Base-by-base conservation (phyloP, 2,329 filamentous ascomycete genomes). In the Laburnicola sp. region DNA sequence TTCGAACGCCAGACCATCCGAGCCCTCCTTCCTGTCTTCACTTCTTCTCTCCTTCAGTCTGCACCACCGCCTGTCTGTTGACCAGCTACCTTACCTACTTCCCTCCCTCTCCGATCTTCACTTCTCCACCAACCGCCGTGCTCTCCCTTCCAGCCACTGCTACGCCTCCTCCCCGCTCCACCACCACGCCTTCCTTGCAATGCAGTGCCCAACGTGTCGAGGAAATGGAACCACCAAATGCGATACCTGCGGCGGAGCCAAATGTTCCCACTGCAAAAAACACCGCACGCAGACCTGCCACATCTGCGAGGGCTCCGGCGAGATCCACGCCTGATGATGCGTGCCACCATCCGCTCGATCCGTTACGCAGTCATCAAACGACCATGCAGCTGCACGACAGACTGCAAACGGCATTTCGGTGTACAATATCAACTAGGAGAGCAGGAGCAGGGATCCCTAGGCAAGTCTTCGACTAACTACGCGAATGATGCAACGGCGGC, bases 131-230 rank as follows among this genome's bases (percentile, higher is more conserved):
- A 21, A 30, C 31, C 43, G 11, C 45, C 37, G 36, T 35, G 28
- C 32, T 42, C 45, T 49, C 37, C 27, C 22, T 16, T 16, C 16
- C 40, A 32, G 5, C 32, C 21, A 10, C 44, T 21, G 32, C 28
- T 30, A 8, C 26, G 23, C 41, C 31, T 28, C 42, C 35, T 48
- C 35, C 47, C 50, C 48, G 27, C 43, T 36, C 30, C 43, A 43
- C 39, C 28, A 48, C 31, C 37, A 16, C 16, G 3, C 34, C 31
- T n/a, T 16, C 37, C 30, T 6, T 38, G 54, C 63, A 57, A 70
- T 69, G 56, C 66, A 69, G 60, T 71, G 68, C 49, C 65, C 66
- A 34, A 67, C 58, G 30, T 71, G 68, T 52, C 66, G 54, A 38
- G 68, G 68, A 46, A 65, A 69, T 42, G 68, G 68, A 25, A 63